Conservation (phyloP, 2,329 filamentous ascomycete species). For the Pseudogymnoascus sp. region DNA sequence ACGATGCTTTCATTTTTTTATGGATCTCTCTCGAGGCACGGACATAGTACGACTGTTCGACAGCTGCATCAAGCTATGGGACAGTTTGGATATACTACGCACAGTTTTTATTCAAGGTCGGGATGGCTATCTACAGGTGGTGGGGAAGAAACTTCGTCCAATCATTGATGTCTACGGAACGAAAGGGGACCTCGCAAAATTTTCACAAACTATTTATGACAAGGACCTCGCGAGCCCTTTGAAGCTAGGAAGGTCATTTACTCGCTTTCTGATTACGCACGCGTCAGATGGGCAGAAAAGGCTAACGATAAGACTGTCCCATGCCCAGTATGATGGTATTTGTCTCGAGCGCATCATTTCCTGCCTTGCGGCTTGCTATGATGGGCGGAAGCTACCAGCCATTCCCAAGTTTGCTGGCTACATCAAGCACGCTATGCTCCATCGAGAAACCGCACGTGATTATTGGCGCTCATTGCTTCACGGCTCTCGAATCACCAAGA, state of each 20-base stretch:
- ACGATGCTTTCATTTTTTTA: too few relatives aligned
- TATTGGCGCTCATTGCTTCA: constrained; percentile 38
- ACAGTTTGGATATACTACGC: constrained; percentile 31
- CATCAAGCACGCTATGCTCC: constrained; percentile 17
- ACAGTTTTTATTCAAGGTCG: constrained; percentile 29
- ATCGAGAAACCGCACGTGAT: constrained; percentile 1
- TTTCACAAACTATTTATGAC: background rate
- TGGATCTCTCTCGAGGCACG: constrained; percentile 12
- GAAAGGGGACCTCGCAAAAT: too few relatives aligned
- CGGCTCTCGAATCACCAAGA: constrained; percentile 34
- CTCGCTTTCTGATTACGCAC: background rate
- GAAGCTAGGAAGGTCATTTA: background rate
- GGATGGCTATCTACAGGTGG: too few relatives aligned
- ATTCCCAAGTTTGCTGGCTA: constrained; percentile 34
- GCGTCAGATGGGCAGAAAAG: constrained; percentile 23
- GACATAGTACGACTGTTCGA: constrained; percentile 22
- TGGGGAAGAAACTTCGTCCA: too few relatives aligned
- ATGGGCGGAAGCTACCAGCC: constrained; percentile 27
- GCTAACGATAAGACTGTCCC: constrained; percentile 39
- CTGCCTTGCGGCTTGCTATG: constrained; percentile 22
- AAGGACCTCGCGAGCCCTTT: background rate
- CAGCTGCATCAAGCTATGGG: constrained; percentile 26
- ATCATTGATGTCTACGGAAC: too few relatives aligned
- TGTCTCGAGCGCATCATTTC: constrained; percentile 36
- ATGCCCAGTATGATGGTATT: constrained; percentile 59